Evolutionary conservation across 2,329 filamentous ascomycete genomes (phyloP).

Genomic region (Colletotrichum aenigma): DNA sequence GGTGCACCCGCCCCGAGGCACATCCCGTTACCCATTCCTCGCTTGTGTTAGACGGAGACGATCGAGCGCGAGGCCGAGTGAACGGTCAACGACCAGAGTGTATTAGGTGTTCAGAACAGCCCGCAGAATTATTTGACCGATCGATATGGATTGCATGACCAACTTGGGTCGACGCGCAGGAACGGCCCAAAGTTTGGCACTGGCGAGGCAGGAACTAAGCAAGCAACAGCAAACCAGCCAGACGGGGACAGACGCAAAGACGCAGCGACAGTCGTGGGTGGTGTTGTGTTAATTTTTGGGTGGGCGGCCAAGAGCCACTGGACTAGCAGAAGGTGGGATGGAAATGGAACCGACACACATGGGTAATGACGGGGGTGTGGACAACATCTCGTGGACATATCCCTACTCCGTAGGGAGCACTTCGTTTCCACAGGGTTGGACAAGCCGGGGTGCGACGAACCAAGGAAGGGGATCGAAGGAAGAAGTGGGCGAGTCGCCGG

Average conservation of each 20-base stretch:
- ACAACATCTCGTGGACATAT: slow-evolving; percentile 17
- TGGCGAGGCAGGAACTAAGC: not conserved
- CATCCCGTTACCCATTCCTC: not conserved
- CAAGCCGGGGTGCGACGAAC: slow-evolving; percentile 18
- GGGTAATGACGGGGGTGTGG: slow-evolving; percentile 16
- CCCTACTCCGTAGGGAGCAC: slow-evolving; percentile 16
- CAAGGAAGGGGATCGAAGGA: slow-evolving; percentile 19
- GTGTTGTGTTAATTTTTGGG: slow-evolving; percentile 14
- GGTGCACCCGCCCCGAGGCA: not conserved
- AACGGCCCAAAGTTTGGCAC: not conserved
- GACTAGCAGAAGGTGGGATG: slow-evolving; percentile 16
- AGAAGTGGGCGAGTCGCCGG: slow-evolving; percentile 12
- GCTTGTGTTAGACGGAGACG: not conserved
- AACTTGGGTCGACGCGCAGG: not conserved
- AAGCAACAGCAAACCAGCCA: not conserved
- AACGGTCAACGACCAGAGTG: not conserved
- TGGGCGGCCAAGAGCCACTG: slow-evolving; percentile 7
- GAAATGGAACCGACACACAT: slow-evolving; percentile 17
- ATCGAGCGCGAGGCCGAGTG: not conserved
- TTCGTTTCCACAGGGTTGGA: slow-evolving; percentile 19
- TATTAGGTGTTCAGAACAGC: not conserved
- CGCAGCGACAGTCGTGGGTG: not conserved
- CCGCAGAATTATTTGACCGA: not conserved
- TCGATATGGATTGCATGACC: not conserved
- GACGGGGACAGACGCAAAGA: not conserved